phyloP scores from a whole-genome alignment of 225 moss, liverwort and hornwort genomes.

The Neckera pumila region DNA sequence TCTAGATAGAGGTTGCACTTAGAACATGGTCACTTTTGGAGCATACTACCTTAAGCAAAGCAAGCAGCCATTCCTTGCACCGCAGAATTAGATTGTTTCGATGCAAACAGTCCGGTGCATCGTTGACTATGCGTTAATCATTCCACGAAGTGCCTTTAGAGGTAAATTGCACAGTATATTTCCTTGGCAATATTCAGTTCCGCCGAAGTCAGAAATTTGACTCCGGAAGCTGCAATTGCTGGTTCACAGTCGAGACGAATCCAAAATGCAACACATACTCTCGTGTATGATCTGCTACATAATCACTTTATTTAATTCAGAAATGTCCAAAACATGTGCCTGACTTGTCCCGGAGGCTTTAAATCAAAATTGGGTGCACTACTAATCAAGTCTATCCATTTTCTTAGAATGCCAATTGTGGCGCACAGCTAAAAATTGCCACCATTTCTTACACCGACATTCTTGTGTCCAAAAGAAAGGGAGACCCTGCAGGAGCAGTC shows the following conservation, averaged over 20 bases:
- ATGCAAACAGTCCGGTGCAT: not conserved
- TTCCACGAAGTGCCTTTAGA: not conserved
- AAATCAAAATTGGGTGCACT: constrained; percentile 12
- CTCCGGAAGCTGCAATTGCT: not conserved
- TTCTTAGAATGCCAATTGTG: not conserved
- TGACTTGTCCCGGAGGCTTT: not conserved
- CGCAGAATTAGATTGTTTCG: not conserved
- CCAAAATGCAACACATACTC: not conserved
- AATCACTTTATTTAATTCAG: not conserved
- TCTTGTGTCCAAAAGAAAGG: constrained; percentile 52
- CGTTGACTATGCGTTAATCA: not conserved
- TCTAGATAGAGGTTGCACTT: no score
- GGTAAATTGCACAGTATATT: not conserved
- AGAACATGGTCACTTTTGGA: no score
- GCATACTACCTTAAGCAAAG: no score
- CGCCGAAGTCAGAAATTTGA: not conserved
- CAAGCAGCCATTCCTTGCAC: not conserved
- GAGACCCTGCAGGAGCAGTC: constrained; percentile 84
- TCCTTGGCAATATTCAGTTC: not conserved
- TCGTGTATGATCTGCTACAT: constrained; percentile 2
- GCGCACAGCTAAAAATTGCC: not conserved
- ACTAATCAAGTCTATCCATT: not conserved
- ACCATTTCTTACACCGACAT: constrained; percentile 11
- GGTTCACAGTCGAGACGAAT: not conserved
- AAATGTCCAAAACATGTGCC: constrained; percentile 1